phyloP scores from a whole-genome alignment of 1,284 basidiomycete genomes.

The Coriolopsis trogii region DNA sequence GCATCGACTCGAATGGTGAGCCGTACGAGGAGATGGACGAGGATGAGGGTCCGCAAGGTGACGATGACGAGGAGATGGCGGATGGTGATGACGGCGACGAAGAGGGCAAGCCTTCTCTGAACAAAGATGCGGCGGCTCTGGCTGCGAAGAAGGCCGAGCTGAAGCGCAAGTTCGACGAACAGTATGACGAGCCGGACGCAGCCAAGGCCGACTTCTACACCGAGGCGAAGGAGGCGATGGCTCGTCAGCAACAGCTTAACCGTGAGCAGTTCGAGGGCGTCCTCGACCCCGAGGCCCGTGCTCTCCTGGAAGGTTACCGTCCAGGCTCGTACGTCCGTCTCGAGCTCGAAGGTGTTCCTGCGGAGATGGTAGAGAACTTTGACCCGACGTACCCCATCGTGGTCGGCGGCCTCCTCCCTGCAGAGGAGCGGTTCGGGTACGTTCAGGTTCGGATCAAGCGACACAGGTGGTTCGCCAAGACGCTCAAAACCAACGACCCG shows the following conservation, averaged over 20 bases:
- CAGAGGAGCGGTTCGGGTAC: conserved; percentile 93
- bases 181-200: conserved; percentile 90
- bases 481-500: conserved; percentile 97
- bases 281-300: conserved; percentile 72
- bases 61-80: conserved; percentile 35
- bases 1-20: conserved; percentile 36
- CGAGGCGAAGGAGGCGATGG: conserved; percentile 91
- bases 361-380: conserved; percentile 94
- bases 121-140: conserved; percentile 53
- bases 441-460: conserved; percentile 96
- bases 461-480: conserved; percentile 92
- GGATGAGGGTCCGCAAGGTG: conserved; percentile 38
- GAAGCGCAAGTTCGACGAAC: conserved; percentile 95
- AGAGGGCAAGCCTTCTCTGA: conserved; percentile 23
- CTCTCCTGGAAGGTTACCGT: conserved; percentile 87
- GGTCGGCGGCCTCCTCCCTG: conserved; percentile 89
- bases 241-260: conserved; percentile 85
- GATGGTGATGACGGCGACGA: conserved; percentile 42
- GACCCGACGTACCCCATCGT: conserved; percentile 91
- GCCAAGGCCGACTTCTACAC: conserved; percentile 87
- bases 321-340: conserved; percentile 96
- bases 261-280: conserved; percentile 85
- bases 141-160: conserved; percentile 89
- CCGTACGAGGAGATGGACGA: conserved; percentile 38
- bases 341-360: conserved; percentile 84